Evolutionary conservation across 2,329 filamentous ascomycete species (phyloP), one percentile per base, ranked within the genome.

Genomic region (Tolypocladium tropicale): DNA sequence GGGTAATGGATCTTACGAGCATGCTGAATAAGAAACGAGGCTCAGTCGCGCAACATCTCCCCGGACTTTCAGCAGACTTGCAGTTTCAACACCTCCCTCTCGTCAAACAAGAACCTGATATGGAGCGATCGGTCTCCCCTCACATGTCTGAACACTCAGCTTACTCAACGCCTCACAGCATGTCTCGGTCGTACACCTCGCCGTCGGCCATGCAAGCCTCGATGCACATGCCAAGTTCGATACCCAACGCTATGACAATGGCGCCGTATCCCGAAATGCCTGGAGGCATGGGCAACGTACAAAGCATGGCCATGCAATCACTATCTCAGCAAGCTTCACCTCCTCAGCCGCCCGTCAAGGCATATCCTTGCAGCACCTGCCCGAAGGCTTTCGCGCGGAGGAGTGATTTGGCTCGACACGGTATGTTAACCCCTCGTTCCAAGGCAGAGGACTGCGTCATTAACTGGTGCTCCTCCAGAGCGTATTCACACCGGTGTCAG

Each of bases 361-460:
- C 89, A 1, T 96, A 94, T 67, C 86, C 90, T 25, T 99, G 94
- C 74, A 88, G 85, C 61, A 93, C 88, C 4, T 99, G 94, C 70
- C 82, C 81, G 57, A 97, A 97, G 73, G 88, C 88, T 28, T 99
- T 99, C 70, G 94, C 94, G 54, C 80, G 94, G 66, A 82, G 94
- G 62, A 97, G 93, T 73, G 94, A 99, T 74, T 83, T 97, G 53
- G 90, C 92, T 60, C 84, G 94, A 65, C 94, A 99, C 74, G 93
- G 93, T 96, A 23, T 49, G 55, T n/a, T 16, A 6, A 4, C 23
- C 54, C 46, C 46, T 21, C 28, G 10, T 12, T 7, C 18, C 7
- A 18, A 49, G 18, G 28, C 28, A 4, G 46, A 16, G 28, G 21
- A 49, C 21, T 18, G 9, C 16, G 16, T 49, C 46, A 3, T 28